These are phyloP conservation scores for Dactylonectria macrodidyma DNA, from an alignment of 2,329 filamentous ascomycete species.

Conservation along the genomic window DNA sequence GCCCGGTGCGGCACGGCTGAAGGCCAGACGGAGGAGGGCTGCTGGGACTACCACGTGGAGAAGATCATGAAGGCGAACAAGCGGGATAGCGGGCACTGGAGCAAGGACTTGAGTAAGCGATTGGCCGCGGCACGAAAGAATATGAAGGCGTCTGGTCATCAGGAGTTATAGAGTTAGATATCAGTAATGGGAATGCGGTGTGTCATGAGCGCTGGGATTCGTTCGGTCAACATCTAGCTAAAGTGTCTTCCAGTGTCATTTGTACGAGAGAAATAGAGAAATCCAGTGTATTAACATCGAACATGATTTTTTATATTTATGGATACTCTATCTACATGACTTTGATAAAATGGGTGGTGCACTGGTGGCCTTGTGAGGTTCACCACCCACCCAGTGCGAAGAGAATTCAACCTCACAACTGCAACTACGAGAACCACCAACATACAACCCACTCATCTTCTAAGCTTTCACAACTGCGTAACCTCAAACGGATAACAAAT, in stretches of 20 bases:
- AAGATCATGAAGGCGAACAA: constrained; percentile 56
- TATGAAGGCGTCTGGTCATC: constrained; percentile 44
- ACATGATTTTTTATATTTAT: neutral
- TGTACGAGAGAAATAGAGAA: neutral
- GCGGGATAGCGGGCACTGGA: constrained; percentile 61
- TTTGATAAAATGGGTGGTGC: constrained; percentile 2
- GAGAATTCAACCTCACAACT: constrained; percentile 37
- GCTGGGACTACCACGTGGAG: constrained; percentile 71
- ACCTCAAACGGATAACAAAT: neutral
- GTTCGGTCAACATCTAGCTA: neutral
- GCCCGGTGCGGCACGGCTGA: constrained; percentile 54
- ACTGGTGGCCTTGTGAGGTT: constrained; percentile 13
- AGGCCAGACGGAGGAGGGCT: constrained; percentile 61
- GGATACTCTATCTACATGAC: neutral
- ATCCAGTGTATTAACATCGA: neutral
- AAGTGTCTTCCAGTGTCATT: neutral
- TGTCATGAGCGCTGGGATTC: neutral
- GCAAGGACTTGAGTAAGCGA: constrained; percentile 57
- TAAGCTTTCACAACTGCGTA: neutral
- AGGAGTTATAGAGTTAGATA: constrained; percentile 52
- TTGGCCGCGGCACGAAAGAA: constrained; percentile 52
- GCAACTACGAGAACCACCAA: neutral
- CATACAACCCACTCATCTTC: neutral
- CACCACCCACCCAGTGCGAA: constrained; percentile 27
- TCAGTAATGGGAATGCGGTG: neutral